A percentile compares a stretch with the other conserved stretches of the same genome.
phyloP scores from a whole-genome alignment of 1,139 yeast species.

The Lodderomyces parapsilosis region DNA sequence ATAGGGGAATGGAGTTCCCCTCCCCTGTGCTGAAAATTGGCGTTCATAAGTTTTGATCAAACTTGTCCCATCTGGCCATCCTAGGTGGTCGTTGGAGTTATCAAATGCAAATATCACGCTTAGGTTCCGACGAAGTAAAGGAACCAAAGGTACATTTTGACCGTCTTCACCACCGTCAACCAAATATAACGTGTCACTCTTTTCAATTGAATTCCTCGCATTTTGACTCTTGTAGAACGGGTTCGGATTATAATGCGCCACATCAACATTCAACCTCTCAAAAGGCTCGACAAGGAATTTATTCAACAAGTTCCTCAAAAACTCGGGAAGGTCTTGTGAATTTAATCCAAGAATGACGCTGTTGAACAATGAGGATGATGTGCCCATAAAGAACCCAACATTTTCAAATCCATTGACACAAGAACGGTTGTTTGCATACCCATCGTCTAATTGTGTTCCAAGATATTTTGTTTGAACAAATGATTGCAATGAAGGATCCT shows the following conservation, averaged over 20 bases:
- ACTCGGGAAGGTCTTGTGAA: slow-evolving; percentile 43
- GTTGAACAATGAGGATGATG: slow-evolving; percentile 79
- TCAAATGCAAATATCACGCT: slow-evolving; percentile 42
- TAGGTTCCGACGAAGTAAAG: slow-evolving; percentile 34
- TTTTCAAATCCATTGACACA: slow-evolving; percentile 77
- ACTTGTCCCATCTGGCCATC: slow-evolving; percentile 27
- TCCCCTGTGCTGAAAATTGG: slow-evolving; percentile 58
- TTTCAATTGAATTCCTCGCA: slow-evolving; percentile 31
- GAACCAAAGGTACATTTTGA: slow-evolving; percentile 36
- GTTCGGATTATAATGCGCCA: slow-evolving; percentile 47
- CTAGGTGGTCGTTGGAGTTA: slow-evolving; percentile 20
- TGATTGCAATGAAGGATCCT: slow-evolving; percentile 39
- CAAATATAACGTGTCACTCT: slow-evolving; percentile 34
- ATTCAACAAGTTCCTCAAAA: slow-evolving; percentile 44
- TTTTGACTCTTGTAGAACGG: slow-evolving; percentile 50
- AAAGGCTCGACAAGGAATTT: slow-evolving; percentile 43
- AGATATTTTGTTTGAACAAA: slow-evolving; percentile 44
- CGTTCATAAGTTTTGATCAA: slow-evolving; percentile 54
- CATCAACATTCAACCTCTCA: slow-evolving; percentile 36
- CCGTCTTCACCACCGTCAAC: slow-evolving; percentile 46
- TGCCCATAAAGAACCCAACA: slow-evolving; percentile 77
- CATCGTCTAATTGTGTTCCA: slow-evolving; percentile 64
- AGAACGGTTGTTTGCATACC: slow-evolving; percentile 39
- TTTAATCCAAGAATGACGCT: slow-evolving; percentile 60
- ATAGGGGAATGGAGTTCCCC: slow-evolving; percentile 66